Evolutionary conservation across 2,329 filamentous ascomycete genomes (phyloP), one percentile per base, ranked within the genome.

Genomic region (Cercospora sojina): DNA sequence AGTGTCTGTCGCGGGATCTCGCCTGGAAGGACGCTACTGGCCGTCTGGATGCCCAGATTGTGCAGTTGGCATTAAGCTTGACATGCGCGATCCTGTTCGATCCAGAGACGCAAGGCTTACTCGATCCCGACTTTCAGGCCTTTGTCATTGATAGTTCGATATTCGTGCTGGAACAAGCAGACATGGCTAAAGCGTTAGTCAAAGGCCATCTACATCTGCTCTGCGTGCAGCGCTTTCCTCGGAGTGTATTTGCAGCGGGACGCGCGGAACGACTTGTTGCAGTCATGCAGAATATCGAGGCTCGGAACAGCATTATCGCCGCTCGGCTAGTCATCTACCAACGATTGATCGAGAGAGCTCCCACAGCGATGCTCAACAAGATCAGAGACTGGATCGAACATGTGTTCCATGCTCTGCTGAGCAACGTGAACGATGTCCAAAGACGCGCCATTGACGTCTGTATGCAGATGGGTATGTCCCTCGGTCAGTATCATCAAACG

Each of bases 1-100:
- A 92, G 67, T 97, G 93, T 75, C 92, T 98, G 64, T 88, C 90
- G 73, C 86, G 93, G 67, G 95, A 99, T 76, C 83, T 97, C 25
- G 85, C 84, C 6, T 84, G 87, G 10, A 88, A 87, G 70, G 83
- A 85, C 38, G 76, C 83, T 5, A 64, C 53, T 32, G 73, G 72
- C n/a, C 65, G 67, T 29, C 64, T 82, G 41, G 91, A 96, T 73
- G 85, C 85, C 1, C 89, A 89, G 53, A 84, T 98, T 12, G 85
- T 89, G 57, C 90, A 89, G 61, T 90, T 96, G 71, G 90, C 93
- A 3, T 81, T 97, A 62, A 91, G 88, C 67, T 82, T 98, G 4
- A 85, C 95, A 23, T 87, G 87, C 66, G 91, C 89, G 2, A 89
- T 98, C 65, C 84, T 96, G 3, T 89, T 90, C 77, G 90, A 91